Base-by-base conservation (phyloP, 2,329 filamentous ascomycete species). In the Xenoacremonium recifei region DNA sequence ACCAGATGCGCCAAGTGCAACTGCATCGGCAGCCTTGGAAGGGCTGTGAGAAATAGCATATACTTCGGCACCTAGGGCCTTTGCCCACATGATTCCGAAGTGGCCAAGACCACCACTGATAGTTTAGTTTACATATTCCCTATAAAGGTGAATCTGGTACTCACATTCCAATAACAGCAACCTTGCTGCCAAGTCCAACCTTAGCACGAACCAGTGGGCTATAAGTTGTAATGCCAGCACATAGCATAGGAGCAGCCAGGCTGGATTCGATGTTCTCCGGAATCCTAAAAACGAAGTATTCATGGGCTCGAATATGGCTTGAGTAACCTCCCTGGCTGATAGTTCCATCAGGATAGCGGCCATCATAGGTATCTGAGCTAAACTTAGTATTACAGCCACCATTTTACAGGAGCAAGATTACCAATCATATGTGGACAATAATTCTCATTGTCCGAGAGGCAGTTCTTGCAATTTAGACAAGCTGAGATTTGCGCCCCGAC, bases 171-270 rank as follows among this genome's bases (percentile, higher is more conserved):
- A 85, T 65, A 40, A 85, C 77, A 0, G 79, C 82, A 2, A 87
- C 79, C 15, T 62, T 71, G 61, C 81, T 85, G 6, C 81, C 82
- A 0, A 79, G 79, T 0, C 82, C 83, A 30, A 72, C 76, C 2
- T 77, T 77, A 45, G 84, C 76, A 33, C 77, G 71, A 46, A 69
- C 69, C 39, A 87, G 58, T 2, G 84, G 83, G 7, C 70, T 68
- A 54, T 72, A 87, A 4, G 80, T 69, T 0, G 83, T 87, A 21
- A 85, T 72, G 6, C 84, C 83, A 19, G 75, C 83, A 53, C 83
- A 86, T 21, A 87, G 68, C 74, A 86, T 79, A 3, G 82, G 81
- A 15, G 82, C 66, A 9, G 62, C 62, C 18, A 61, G 50, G 20
- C 61, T 62, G 3, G 56, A 56, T 16, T 52, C 42, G 9, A 70